phyloP scores from a whole-genome alignment of 345 rosid species.

The Erucastrum elatum region DNA sequence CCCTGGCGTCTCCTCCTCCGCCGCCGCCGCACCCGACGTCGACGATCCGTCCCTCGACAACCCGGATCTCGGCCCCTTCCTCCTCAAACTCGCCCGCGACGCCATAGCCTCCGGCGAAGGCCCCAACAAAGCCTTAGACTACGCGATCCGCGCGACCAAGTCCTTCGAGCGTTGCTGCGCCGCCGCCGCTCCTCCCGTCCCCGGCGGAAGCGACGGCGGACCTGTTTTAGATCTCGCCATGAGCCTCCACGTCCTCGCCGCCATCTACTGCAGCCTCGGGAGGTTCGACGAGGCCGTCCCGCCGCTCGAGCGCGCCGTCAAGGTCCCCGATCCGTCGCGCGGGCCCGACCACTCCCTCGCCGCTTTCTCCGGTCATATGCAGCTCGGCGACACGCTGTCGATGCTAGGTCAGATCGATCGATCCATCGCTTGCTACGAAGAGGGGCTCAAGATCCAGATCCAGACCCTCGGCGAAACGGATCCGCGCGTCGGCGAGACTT shows the following conservation, averaged over 20 bases:
- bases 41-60: slow-evolving; percentile 85
- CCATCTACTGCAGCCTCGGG: slow-evolving; percentile 91
- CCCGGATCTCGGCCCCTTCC: slow-evolving; percentile 99
- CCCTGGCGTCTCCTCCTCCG: slow-evolving; percentile 40
- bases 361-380: slow-evolving; percentile 93
- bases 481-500: slow-evolving; percentile 98
- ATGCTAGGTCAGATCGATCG: slow-evolving; percentile 96
- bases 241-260: slow-evolving; percentile 96
- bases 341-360: slow-evolving; percentile 94
- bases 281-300: slow-evolving; percentile 93
- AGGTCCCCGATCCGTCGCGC: slow-evolving; percentile 66
- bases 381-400: slow-evolving; percentile 89
- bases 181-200: slow-evolving; percentile 45
- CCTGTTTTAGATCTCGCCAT: slow-evolving; percentile 89
- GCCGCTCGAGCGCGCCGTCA: slow-evolving; percentile 75
- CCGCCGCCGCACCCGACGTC: slow-evolving; percentile 27
- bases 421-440: slow-evolving; percentile 78
- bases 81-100: slow-evolving; percentile 90
- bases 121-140: slow-evolving; percentile 82
- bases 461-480: slow-evolving; percentile 90
- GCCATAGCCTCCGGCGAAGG: slow-evolving; percentile 96
- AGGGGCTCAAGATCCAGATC: slow-evolving; percentile 95
- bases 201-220: slow-evolving; percentile 51
- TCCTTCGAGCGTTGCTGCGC: slow-evolving; percentile 85
- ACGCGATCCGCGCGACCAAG: slow-evolving; percentile 82